Percentiles rank a stretch among this genome's conserved stretches.
Evolutionary conservation across 2,329 filamentous ascomycete species (phyloP).

Genomic region (Zymoseptoria passerinii): DNA sequence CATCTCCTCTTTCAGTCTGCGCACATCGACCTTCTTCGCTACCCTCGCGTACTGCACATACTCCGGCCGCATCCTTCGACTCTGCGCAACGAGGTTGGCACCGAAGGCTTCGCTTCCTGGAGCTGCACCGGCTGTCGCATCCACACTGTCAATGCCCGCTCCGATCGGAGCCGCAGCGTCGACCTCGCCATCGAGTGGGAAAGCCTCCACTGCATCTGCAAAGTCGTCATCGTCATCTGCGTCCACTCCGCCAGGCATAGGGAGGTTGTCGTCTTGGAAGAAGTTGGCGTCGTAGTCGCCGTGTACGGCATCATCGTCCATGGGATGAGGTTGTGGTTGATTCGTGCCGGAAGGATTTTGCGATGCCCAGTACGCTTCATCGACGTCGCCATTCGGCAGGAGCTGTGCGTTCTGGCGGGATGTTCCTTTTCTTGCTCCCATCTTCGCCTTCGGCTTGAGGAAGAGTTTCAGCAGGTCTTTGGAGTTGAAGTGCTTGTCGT

Average conservation of each 20-base stretch:
- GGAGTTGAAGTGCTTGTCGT: constrained; percentile 98
- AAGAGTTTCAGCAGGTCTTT: constrained; percentile 82
- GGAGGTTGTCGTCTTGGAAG: constrained; percentile 81
- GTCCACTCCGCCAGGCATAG: constrained; percentile 51
- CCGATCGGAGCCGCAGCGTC: constrained; percentile 28
- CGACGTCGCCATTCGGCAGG: constrained; percentile 66
- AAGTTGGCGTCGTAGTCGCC: constrained; percentile 96
- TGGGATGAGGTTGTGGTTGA: constrained; percentile 26
- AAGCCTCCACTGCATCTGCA: constrained; percentile 70
- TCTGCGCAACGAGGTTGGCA: constrained; percentile 54
- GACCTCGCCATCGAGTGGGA: constrained; percentile 50
- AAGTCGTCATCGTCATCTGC: constrained; percentile 68
- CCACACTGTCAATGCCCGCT: constrained; percentile 25
- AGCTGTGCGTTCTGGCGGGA: constrained; percentile 30
- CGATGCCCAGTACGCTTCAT: constrained; percentile 91
- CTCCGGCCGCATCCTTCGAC: constrained; percentile 51
- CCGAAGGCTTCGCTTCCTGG: constrained; percentile 50
- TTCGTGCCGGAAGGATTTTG: constrained; percentile 44
- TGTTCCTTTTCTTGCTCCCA: constrained; percentile 54
- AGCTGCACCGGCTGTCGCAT: constrained; percentile 23
- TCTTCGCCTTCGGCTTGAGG: constrained; percentile 83
- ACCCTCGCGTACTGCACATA: constrained; percentile 59
- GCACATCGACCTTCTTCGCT: constrained; percentile 59
- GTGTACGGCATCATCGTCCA: constrained; percentile 48
- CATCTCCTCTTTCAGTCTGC: constrained; percentile 56